Base-by-base conservation (phyloP, 805 yeast species). In the Kazachstania psychrophila region DNA sequence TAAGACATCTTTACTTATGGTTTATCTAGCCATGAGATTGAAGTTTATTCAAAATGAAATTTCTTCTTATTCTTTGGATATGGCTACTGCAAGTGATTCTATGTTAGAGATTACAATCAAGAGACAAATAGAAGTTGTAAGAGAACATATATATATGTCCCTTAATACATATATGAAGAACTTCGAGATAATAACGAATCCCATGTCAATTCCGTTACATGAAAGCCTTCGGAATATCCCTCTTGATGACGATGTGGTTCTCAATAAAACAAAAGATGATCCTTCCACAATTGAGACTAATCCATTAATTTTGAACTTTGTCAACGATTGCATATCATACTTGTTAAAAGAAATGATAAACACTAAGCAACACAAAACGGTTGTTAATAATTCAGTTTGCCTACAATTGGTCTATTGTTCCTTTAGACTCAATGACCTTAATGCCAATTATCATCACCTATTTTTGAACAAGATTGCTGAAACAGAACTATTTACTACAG, bases 371-470 rank as follows among this genome's bases (percentile, higher is more conserved):
- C 13, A 28, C 15, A n/a, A 19, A 2, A 36, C 15, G 5, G 23
- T 32, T 11, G 56, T 71, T 8, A 68, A 68, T 23, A 81, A 81
- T 39, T 82, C 89, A 1, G 63, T 87, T 16, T 72, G 88, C 45
- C 61, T 89, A 23, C 98, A 89, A 59, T 60, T 88, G 26, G 77
- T 85, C 1, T 89, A 88, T 60, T 84, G 95, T 46, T 80, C 95
- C n/a, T 86, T 81, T 53, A 79, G 95, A 25, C 65, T 89, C 36
- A 77, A 81, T 5, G 63, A 58, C 27, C 41, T 52, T 9, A 59
- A 58, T 28, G 38, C 34, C 20, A 60, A 60, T 36, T 60, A 53
- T 40, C 61, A 58, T 35, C 42, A 40, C 23, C 38, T 58, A 10
- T 52, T 60, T 43, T 29, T 58, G 6, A 54, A 58, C 43, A 52